Evolutionary conservation across 345 rosid species (phyloP), one percentile per base, ranked within the genome.

Genomic region (Ceriops decandra): DNA sequence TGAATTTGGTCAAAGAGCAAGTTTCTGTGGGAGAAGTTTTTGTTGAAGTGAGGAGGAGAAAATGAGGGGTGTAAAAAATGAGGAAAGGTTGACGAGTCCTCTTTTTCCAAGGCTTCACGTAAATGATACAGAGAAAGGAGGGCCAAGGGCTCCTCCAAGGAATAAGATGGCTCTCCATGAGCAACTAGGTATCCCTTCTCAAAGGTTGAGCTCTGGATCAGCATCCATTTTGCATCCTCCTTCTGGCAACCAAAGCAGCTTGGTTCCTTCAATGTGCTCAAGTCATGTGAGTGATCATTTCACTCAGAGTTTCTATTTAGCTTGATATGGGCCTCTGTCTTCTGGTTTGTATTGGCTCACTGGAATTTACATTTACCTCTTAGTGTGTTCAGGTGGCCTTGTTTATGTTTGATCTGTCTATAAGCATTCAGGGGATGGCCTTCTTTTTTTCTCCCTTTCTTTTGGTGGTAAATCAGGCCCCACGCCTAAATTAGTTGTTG

Each of bases 121-220:
- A 68, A 84, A 84, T 53, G 92, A 87, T 72, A 67, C 83, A 68
- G 89, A 84, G 61, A 84, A 78, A 80, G 88, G 86, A 57, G 87
- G 90, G 24, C 84, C 85, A 57, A 87, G 85, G 69, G 87, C 86
- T 42, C 90, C 96, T 76, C 90, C 92, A 42, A 82, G 90, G 75
- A 89, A 87, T 77, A 85, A 89, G 76, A 87, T 89, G 91, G 92
- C 96, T 69, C 83, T 85, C 47, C 85, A 85, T 73, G 92, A 87
- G 54, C 96, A 85, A 65, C 77, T 89, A 42, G 79, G 86, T 69
- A 52, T 87, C 24, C 92, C 96, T 71, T 80, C 86, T 46, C 87
- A 82, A 52, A 79, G 84, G 75, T 70, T 72, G 22, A 60, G 68
- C 64, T 60, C 79, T 47, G 83, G 71, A 69, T 72, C 84, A 57